Percentiles rank a stretch among this genome's conserved stretches.
Evolutionary conservation across 2,329 filamentous ascomycete species (phyloP).

Genomic region (Aureobasidium namibiae): DNA sequence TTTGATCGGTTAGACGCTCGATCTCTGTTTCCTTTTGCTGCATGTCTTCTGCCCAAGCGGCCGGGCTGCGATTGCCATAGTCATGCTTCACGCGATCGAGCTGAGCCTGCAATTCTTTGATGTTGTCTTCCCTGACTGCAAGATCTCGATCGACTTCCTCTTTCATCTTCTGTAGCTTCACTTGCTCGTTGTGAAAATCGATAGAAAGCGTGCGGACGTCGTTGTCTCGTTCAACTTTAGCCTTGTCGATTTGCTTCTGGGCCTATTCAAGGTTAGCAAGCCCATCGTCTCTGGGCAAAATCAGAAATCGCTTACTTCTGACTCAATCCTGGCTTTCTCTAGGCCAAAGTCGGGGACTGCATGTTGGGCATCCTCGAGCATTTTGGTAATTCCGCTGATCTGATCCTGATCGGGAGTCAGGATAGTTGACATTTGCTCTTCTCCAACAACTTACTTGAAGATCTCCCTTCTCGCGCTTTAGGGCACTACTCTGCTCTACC

Average conservation of each 20-base stretch:
- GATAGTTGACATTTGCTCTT: not conserved
- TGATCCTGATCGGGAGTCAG: not conserved
- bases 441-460: not conserved
- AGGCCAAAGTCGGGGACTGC: not conserved
- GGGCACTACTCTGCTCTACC: not conserved
- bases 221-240: not conserved
- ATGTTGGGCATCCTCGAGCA: not conserved
- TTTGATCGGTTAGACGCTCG: not conserved
- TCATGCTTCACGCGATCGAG: not conserved
- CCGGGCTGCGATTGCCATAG: not conserved
- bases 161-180: not conserved
- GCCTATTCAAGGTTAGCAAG: not conserved
- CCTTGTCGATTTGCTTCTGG: not conserved
- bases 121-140: not conserved
- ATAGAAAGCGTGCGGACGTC: not conserved
- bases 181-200: not conserved
- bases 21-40: not conserved
- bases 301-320: not conserved
- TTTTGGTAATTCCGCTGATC: not conserved
- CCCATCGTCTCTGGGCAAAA: not conserved
- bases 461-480: not conserved
- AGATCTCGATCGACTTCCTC: not conserved
- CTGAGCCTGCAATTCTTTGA: not conserved
- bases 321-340: not conserved
- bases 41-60: not conserved